A percentile compares a stretch with the other conserved stretches of the same genome.
Conservation (phyloP, 805 yeast genomes). For the Saturnispora bothae region DNA sequence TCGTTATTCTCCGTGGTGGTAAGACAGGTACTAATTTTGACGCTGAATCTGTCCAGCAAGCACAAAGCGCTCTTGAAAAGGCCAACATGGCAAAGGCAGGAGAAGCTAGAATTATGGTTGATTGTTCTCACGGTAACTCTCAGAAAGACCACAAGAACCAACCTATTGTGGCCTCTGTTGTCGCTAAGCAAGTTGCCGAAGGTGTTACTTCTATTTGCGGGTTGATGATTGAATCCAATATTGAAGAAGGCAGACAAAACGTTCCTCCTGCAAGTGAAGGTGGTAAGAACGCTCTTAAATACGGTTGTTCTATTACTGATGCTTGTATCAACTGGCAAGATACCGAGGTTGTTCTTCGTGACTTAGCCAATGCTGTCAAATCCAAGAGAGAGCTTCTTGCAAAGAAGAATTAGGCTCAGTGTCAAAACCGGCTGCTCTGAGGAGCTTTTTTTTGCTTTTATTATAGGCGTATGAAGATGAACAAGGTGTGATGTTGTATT, state of each 20-base stretch:
- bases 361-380: conserved; percentile 71
- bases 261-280: conserved; percentile 54
- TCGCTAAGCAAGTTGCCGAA: conserved; percentile 65
- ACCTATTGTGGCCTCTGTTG: conserved; percentile 72
- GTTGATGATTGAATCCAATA: conserved; percentile 91
- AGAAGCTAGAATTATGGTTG: conserved; percentile 76
- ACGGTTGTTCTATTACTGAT: conserved; percentile 96
- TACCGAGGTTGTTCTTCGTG: conserved; percentile 61
- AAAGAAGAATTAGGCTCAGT: background rate
- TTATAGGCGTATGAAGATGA: too few relatives aligned
- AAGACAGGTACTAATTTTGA: conserved; percentile 88
- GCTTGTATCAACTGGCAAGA: conserved; percentile 90
- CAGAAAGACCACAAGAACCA: conserved; percentile 85
- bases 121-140: conserved; percentile 96
- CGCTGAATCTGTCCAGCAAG: conserved; percentile 55
- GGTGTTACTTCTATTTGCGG: conserved; percentile 82
- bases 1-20: conserved; percentile 92
- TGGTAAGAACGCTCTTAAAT: conserved; percentile 66
- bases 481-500: too few relatives aligned
- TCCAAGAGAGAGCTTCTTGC: conserved; percentile 44
- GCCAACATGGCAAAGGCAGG: conserved; percentile 30
- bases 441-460: too few relatives aligned
- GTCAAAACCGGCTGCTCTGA: too few relatives aligned
- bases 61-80: conserved; percentile 48
- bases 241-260: conserved; percentile 87